A percentile compares a stretch with the other conserved stretches of the same genome.
These are phyloP conservation scores for Raphidocelis subcapitata DNA, from an alignment of 139 green algal genomes.

Conservation along the genomic window DNA sequence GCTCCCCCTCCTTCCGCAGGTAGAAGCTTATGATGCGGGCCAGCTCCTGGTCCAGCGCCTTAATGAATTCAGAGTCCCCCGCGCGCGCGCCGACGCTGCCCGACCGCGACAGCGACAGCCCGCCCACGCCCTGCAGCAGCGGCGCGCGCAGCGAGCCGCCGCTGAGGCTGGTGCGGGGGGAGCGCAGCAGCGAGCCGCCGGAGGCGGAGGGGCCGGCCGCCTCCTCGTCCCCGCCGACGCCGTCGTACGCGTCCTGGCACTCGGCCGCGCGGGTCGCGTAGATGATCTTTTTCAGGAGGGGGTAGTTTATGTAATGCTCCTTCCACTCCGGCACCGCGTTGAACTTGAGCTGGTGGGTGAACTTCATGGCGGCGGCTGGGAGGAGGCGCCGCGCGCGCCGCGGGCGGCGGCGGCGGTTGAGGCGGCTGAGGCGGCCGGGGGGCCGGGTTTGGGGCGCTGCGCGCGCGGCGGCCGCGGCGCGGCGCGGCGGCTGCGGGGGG, in stretches of 20 bases:
- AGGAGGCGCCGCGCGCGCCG: no score
- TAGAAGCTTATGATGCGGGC: constrained; percentile 47
- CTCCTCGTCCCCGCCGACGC: constrained; percentile 11
- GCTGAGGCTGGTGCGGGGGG: not conserved
- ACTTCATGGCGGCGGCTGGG: constrained; percentile 49
- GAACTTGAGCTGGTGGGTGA: constrained; percentile 58
- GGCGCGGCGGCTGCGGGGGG: no score
- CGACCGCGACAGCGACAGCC: not conserved
- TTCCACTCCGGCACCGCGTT: constrained; percentile 65
- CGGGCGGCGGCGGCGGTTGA: no score
- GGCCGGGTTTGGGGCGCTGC: no score
- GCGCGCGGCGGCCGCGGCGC: no score
- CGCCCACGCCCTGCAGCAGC: constrained; percentile 2
- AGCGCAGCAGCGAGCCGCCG: no score
- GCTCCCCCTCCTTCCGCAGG: constrained; percentile 48
- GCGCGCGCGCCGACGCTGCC: not conserved
- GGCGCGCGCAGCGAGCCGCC: not conserved
- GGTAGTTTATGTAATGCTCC: constrained; percentile 67
- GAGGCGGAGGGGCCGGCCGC: not conserved
- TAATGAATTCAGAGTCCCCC: constrained; percentile 38
- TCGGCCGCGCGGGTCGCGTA: constrained; percentile 31
- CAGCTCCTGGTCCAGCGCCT: constrained; percentile 45
- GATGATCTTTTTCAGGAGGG: constrained; percentile 64
- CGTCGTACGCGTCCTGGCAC: constrained; percentile 13
- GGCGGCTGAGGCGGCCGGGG: no score